These are phyloP conservation scores for Ocimum tenuiflorum DNA, from an alignment of 257 asterid species.

Conservation along the genomic window DNA sequence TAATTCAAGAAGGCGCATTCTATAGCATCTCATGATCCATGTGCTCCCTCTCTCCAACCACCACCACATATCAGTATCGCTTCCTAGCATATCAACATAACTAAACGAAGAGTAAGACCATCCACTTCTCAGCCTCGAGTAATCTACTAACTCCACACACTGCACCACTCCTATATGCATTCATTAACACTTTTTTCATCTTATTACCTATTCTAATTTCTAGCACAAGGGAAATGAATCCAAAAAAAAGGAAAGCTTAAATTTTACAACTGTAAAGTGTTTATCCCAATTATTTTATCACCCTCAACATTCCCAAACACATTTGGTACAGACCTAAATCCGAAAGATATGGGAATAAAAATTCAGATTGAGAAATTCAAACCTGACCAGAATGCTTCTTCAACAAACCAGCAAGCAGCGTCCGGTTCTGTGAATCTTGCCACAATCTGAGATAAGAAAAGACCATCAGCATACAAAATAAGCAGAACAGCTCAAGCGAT, in stretches of 20 bases:
- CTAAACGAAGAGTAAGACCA: background rate
- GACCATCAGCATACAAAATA: background rate
- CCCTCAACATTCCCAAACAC: background rate
- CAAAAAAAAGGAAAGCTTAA: background rate
- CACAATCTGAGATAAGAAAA: conserved; percentile 49
- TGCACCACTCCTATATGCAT: background rate
- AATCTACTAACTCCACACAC: background rate
- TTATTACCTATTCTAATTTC: background rate
- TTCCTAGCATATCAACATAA: background rate
- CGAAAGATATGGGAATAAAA: background rate
- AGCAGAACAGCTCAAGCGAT: background rate
- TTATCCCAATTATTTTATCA: background rate
- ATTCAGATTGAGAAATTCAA: conserved; percentile 18
- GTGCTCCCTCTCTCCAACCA: no score
- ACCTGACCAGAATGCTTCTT: conserved; percentile 67
- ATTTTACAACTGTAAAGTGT: background rate
- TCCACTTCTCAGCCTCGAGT: background rate
- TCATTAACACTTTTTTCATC: background rate
- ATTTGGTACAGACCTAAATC: conserved; percentile 4
- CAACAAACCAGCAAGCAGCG: conserved; percentile 43
- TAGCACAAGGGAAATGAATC: background rate
- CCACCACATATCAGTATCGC: background rate
- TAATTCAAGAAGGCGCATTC: no score
- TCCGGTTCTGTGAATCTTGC: conserved; percentile 89
- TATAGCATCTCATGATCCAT: no score